Conservation (phyloP, 768 basidiomycete species). For the Pisolithus tinctorius region DNA sequence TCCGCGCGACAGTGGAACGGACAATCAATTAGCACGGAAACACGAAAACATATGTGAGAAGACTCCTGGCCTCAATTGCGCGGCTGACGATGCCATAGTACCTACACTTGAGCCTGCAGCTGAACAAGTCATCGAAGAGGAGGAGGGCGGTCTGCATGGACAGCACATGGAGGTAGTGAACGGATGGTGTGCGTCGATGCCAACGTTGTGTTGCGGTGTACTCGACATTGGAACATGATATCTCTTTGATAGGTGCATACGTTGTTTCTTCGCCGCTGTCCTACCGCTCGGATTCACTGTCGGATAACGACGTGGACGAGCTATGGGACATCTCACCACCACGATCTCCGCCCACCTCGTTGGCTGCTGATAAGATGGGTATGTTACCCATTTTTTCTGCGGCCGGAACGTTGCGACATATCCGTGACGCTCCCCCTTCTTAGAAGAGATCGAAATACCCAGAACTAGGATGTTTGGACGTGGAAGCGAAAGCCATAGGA, state of each 20-base stretch:
- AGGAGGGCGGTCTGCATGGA: too few relatives aligned
- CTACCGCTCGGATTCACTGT: constrained; percentile 28
- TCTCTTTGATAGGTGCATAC: constrained; percentile 18
- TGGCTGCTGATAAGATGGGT: constrained; percentile 47
- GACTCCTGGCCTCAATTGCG: too few relatives aligned
- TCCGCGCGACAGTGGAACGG: too few relatives aligned
- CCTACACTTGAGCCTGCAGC: too few relatives aligned
- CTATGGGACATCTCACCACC: constrained; percentile 43
- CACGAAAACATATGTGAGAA: too few relatives aligned
- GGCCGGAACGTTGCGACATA: background rate
- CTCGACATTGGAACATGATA: constrained; percentile 9
- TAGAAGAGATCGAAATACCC: constrained; percentile 51
- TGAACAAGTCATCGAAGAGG: too few relatives aligned
- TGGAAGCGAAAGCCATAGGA: too few relatives aligned
- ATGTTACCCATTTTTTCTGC: constrained; percentile 1
- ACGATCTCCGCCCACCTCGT: constrained; percentile 33
- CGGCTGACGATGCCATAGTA: too few relatives aligned
- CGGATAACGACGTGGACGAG: constrained; percentile 44
- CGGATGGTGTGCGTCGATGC: too few relatives aligned
- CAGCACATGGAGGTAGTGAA: too few relatives aligned
- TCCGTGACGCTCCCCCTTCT: background rate
- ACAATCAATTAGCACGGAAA: too few relatives aligned
- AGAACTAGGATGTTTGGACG: constrained; percentile 40
- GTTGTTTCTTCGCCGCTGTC: constrained; percentile 38
- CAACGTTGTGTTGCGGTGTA: constrained; percentile 13